phyloP scores from a whole-genome alignment of 169 alveolate genomes.

The Cryptosporidium meleagridis region DNA sequence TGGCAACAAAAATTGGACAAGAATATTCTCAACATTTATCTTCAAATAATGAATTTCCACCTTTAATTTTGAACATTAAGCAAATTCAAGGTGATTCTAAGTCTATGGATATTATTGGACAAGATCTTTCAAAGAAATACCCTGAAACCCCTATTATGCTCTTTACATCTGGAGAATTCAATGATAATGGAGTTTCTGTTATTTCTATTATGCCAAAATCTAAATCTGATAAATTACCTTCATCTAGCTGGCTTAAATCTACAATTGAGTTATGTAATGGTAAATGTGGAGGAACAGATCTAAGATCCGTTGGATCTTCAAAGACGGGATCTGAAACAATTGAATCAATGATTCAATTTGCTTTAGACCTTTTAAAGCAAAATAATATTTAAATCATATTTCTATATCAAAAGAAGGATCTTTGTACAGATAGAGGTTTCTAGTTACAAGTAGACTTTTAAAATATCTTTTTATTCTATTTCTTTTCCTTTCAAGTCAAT shows the following conservation, averaged over 20 bases:
- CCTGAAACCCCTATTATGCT: slow-evolving; percentile 43
- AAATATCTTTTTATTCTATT: neutral
- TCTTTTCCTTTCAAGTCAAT: too few species aligned
- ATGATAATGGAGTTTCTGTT: slow-evolving; percentile 59
- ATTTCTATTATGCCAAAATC: slow-evolving; percentile 45
- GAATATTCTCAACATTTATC: neutral
- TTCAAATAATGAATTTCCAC: neutral
- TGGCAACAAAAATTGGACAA: slow-evolving; percentile 25
- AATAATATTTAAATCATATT: neutral
- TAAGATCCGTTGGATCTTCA: slow-evolving; percentile 53
- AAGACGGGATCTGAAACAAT: slow-evolving; percentile 18
- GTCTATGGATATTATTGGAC: slow-evolving; percentile 44
- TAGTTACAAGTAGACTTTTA: neutral
- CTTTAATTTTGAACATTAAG: slow-evolving; percentile 13
- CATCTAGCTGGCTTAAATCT: slow-evolving; percentile 37
- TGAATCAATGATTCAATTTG: slow-evolving; percentile 10
- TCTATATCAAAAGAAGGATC: neutral
- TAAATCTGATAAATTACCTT: neutral
- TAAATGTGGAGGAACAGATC: slow-evolving; percentile 66
- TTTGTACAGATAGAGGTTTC: too few species aligned
- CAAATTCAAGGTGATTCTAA: slow-evolving; percentile 57
- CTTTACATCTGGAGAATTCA: slow-evolving; percentile 44
- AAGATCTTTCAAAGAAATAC: slow-evolving; percentile 7
- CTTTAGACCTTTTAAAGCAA: neutral
- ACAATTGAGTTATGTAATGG: slow-evolving; percentile 50